phyloP scores from a whole-genome alignment of 169 alveolate genomes.

The Cryptosporidium viatorum region DNA sequence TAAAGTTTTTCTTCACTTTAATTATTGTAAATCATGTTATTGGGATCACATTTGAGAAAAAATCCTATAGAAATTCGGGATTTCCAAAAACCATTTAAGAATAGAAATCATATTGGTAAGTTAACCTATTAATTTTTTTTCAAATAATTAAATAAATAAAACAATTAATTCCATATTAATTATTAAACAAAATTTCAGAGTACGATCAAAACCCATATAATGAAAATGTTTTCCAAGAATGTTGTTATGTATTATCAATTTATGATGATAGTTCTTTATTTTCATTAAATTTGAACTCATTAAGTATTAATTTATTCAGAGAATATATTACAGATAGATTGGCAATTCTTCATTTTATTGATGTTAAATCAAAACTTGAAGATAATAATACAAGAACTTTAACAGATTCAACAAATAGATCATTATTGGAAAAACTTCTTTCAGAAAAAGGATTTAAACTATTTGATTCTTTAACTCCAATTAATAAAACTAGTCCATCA shows the following conservation, averaged over 20 bases:
- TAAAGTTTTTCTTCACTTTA: not conserved
- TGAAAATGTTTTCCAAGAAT: conserved; percentile 54
- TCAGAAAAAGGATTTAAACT: conserved; percentile 61
- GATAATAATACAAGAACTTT: conserved; percentile 17
- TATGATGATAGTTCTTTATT: conserved; percentile 36
- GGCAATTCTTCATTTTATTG: conserved; percentile 44
- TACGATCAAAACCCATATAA: conserved; percentile 35
- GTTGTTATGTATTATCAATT: conserved; percentile 54
- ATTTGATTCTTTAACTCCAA: conserved; percentile 16
- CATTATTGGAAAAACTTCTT: conserved; percentile 19
- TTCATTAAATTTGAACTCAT: conserved; percentile 33
- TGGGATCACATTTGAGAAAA: conserved; percentile 47
- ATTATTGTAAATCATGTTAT: conserved; percentile 14
- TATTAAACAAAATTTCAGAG: not conserved
- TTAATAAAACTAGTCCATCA: conserved; percentile 34
- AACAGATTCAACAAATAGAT: conserved; percentile 46
- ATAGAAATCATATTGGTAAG: conserved; percentile 14
- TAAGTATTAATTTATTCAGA: conserved; percentile 55
- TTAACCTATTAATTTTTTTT: not conserved
- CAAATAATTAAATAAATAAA: not conserved
- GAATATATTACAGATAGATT: conserved; percentile 61
- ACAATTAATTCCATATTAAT: not conserved
- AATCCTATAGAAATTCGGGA: conserved; percentile 18
- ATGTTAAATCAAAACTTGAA: conserved; percentile 23
- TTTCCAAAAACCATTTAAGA: not conserved